phyloP scores from a whole-genome alignment of 2,329 filamentous ascomycete genomes.

The Diaporthe citrichinensis region DNA sequence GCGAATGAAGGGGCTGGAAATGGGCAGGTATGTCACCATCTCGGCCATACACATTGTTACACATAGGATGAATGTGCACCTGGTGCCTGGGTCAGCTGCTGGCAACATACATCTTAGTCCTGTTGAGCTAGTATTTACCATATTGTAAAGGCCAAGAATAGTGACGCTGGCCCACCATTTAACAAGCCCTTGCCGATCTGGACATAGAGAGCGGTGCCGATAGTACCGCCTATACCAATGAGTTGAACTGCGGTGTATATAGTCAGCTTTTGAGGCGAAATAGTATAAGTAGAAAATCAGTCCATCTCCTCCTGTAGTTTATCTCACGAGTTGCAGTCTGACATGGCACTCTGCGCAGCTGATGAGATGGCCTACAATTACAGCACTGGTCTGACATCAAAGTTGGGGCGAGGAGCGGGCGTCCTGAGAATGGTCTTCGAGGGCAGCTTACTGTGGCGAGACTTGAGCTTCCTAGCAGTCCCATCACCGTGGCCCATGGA shows the following conservation, averaged over 20 bases:
- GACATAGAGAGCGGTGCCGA: constrained; percentile 73
- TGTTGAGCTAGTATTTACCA: constrained; percentile 55
- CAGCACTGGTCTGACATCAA: background rate
- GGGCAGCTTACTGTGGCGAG: constrained; percentile 50
- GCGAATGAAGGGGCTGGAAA: constrained; percentile 83
- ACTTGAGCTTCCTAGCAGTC: constrained; percentile 67
- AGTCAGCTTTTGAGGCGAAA: background rate
- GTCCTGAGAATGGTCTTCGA: background rate
- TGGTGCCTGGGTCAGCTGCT: constrained; percentile 38
- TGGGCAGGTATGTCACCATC: constrained; percentile 83
- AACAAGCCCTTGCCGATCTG: constrained; percentile 71
- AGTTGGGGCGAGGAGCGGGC: background rate
- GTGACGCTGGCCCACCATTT: constrained; percentile 70
- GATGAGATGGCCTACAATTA: background rate
- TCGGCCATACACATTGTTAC: constrained; percentile 77
- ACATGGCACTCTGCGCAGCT: background rate
- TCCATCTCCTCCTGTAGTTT: too few species aligned
- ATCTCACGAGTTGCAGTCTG: background rate
- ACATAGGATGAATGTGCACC: constrained; percentile 71
- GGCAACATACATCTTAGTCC: background rate
- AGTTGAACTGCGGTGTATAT: constrained; percentile 58
- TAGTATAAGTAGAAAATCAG: background rate
- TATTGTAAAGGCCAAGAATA: constrained; percentile 72
- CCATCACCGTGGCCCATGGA: constrained; percentile 50
- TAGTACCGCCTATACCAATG: constrained; percentile 73